phyloP scores from a whole-genome alignment of 2,329 filamentous ascomycete species.

The Zalaria sp. region DNA sequence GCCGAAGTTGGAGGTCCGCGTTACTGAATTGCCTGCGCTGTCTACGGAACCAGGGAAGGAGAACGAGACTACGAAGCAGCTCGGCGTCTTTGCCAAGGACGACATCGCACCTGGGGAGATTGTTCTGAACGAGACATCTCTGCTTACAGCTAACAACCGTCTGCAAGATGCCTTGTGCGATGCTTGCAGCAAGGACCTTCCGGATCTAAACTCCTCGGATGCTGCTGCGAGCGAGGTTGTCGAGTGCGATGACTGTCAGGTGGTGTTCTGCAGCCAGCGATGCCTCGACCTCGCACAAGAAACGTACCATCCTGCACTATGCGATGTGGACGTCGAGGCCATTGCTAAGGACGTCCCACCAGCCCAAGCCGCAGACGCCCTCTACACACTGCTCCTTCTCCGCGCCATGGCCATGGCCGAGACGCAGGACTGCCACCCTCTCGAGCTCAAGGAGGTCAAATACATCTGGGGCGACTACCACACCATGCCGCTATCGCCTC shows the following conservation, averaged over 20 bases:
- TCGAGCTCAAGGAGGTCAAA: slow-evolving; percentile 45
- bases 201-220: slow-evolving; percentile 19
- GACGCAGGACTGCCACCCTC: slow-evolving; percentile 42
- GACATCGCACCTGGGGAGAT: slow-evolving; percentile 64
- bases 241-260: slow-evolving; percentile 40
- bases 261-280: slow-evolving; percentile 45
- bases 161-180: slow-evolving; percentile 81
- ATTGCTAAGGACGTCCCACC: slow-evolving; percentile 43
- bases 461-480: slow-evolving; percentile 54
- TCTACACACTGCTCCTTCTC: slow-evolving; percentile 46
- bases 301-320: slow-evolving; percentile 45
- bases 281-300: slow-evolving; percentile 42
- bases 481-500: slow-evolving; percentile 12
- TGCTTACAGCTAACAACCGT: slow-evolving; percentile 79
- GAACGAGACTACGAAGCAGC: slow-evolving; percentile 50
- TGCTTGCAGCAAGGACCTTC: slow-evolving; percentile 66
- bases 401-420: slow-evolving; percentile 47
- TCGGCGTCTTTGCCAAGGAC: slow-evolving; percentile 79
- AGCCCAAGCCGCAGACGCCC: slow-evolving; percentile 42
- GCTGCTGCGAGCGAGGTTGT: slow-evolving; percentile 15
- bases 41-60: slow-evolving; percentile 11
- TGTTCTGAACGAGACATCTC: slow-evolving; percentile 68
- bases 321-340: slow-evolving; percentile 41
- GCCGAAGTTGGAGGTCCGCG: slow-evolving; percentile 67
- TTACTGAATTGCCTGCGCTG: slow-evolving; percentile 62